Base-by-base conservation (phyloP, 225 moss, liverwort and hornwort species). In the Bryum argenteum region DNA sequence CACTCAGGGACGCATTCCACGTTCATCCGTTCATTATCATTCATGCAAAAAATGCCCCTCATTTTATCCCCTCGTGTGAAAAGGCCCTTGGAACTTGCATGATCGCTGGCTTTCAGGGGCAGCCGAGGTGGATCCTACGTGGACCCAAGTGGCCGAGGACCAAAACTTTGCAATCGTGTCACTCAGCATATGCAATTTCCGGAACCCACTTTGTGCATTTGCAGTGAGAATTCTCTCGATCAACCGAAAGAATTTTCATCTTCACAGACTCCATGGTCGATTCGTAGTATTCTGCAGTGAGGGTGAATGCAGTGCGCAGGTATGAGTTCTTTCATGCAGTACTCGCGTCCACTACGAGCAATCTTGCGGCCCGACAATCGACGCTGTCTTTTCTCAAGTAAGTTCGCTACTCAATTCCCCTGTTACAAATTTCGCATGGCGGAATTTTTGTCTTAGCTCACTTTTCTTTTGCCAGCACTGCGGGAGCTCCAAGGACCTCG, bases 261-360 rank as follows among this genome's bases (percentile, higher is more conserved):
- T 52, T 11, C 19, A 5, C 17, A 24, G 44, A 10, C 26, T 61
- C 61, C 48, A 11, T 12, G 41, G 20, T 41, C 38, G 43, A 58
- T 11, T 57, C 57, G 0, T 6, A 24, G 63, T 14, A 1, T 48
- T 11, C 57, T 26, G 39, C 10, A 44, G 15, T 20, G 53, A 44
- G n/a, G 45, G 78, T 63, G 75, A n/a, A 71, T 71, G 58, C 42
- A 58, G 26, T 39, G 75, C 63, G 63, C 20, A 2, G 42, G 33
- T 20, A 78, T 83, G 78, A 73, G 63, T 54, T 52, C 63, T 16
- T 59, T 76, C 26, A 56, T 84, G 42, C 83, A 74, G 11, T 79
- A 43, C 73, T 70, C 78, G 45, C 83, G 79, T 37, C 58, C 83
- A 39, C 39, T 87, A 44, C 53, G 83, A 52, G 67, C 66, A 51